Percentiles rank a stretch among this genome's conserved stretches.
Evolutionary conservation across 345 rosid species (phyloP).

Genomic region (Citrus trifoliata): DNA sequence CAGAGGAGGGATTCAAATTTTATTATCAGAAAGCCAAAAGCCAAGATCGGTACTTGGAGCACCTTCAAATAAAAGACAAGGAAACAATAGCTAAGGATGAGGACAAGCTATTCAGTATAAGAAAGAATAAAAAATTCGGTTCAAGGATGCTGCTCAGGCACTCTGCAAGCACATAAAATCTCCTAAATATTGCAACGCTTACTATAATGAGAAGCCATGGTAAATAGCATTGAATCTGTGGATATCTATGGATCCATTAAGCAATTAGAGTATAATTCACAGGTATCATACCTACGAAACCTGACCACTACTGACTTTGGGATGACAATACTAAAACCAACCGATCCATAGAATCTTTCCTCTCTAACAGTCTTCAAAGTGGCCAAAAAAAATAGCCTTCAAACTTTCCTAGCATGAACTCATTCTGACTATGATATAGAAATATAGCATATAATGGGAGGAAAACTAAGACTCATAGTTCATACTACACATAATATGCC

Average conservation of each 20-base stretch:
- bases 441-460: not conserved
- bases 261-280: not conserved
- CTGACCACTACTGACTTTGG: not conserved
- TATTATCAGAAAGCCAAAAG: not conserved
- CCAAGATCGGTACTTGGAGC: not conserved
- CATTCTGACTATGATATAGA: not conserved
- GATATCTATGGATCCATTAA: not conserved
- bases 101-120: not conserved
- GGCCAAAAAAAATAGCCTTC: not conserved
- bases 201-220: not conserved
- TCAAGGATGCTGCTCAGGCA: too few relatives aligned
- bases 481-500: not conserved
- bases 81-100: not conserved
- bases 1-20: not conserved
- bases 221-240: not conserved
- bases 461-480: not conserved
- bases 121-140: not conserved
- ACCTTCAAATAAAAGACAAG: not conserved
- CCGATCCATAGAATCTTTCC: not conserved
- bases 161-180: not conserved
- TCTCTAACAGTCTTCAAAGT: not conserved
- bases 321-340: not conserved
- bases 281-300: not conserved
- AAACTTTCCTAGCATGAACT: not conserved
- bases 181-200: not conserved